Evolutionary conservation across 768 basidiomycete species (phyloP), one percentile per base, ranked within the genome.

Genomic region (Russula brevipes): DNA sequence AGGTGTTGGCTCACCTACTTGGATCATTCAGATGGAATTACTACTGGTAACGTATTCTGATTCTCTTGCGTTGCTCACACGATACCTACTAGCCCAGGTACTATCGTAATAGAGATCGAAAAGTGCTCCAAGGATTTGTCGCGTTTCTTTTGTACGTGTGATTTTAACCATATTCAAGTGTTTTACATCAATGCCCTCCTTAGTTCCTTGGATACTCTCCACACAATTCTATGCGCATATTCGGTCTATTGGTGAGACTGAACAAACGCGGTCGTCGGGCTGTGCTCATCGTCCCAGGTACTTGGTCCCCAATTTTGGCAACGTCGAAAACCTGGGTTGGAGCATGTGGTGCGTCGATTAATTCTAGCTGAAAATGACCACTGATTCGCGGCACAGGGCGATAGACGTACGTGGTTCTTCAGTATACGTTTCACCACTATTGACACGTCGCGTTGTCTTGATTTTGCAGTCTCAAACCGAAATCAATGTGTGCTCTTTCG

Each of bases 181-280:
- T 16, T 31, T 42, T 4, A 52, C 10, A 36, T 8, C 1, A 17
- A 33, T 41, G 24, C 10, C 17, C 11, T 24, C 19, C 17, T 35
- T 36, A 80, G 79, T 69, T 1, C 76, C 14, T 64, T 81, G 61
- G 81, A 83, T 69, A 78, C 78, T 0, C 41, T 73, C 2, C 82
- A 83, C 65, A 68, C 82, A 14, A 68, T 74, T n/a, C 68, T 82
- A 3, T 80, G 78, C 66, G 75, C 76, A 2, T 72, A 77, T 33
- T 69, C 80, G 2, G 75, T 82, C 45, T 82, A 82, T 59, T 78
- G 77, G 81, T 81, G 66, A 24, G 74, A 69, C 57, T 4, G 19
- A 44, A 24, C 12, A 4, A n/a, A 9, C 16, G 33, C 10, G 10
- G 12, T 19, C 14, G 35, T 19, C n/a, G 35, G 35, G 35, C 31